Base-by-base conservation (phyloP, 306 rosid genomes). In the Citrullus amarus region DNA sequence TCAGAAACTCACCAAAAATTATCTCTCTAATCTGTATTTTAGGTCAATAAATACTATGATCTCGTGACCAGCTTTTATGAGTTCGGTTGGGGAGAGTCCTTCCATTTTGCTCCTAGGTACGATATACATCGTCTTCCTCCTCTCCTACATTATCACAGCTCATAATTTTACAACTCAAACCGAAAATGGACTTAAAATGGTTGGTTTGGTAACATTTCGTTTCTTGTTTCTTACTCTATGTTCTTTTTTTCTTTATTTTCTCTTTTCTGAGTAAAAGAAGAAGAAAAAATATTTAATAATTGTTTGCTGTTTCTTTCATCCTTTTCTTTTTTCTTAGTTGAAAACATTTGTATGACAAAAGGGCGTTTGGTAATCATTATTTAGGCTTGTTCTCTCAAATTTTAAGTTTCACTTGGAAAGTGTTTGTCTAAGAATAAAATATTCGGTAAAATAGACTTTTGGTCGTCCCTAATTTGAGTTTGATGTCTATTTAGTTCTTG, bases 61-160 rank as follows among this genome's bases (percentile, higher is more conserved):
- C 90, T 93, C 53, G 93, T 83, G 56, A 93, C 98, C 79, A 89
- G 97, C 90, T 93, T 91, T 82, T 93, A 91, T 86, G 97, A 93
- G 82, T 93, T 88, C 81, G 98, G 98, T 72, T 93, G 98, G 98
- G 98, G 98, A 67, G 97, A 89, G 81, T 89, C 91, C 65, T 93
- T 93, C 88, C 98, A 93, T 88, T 93, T 93, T 88, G 98, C 98
- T 34, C 87, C 82, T 68, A 91, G 98, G 97, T 91, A 34, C 62
- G 7, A 22, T 48, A 4, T 73, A 11, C 41, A 28, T 25, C 78
- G 36, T 74, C 28, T 28, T 74, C 43, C 57, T 66, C 46, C 22
- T 53, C 17, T 16, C 22, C 20, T 48, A 53, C 68, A 56, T 25
- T 66, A 30, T 46, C 4, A 9, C 22, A 43, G 38, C 79, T 20